A percentile compares a stretch with the other conserved stretches of the same genome.
phyloP scores from a whole-genome alignment of 2,329 filamentous ascomycete species.

The Cladophialophora bantiana region DNA sequence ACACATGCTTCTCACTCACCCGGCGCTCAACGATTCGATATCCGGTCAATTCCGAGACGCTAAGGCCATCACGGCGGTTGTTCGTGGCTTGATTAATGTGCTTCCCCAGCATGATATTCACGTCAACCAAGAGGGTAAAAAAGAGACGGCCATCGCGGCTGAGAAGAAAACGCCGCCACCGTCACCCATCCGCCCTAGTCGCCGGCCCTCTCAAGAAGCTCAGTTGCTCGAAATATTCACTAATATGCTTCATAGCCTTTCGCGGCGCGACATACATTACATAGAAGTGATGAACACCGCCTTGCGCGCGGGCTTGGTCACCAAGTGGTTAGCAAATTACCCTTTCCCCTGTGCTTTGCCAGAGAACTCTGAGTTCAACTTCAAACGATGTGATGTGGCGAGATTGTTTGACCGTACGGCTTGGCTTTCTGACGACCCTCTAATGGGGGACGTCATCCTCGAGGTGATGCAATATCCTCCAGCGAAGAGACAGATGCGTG shows the following conservation, averaged over 20 bases:
- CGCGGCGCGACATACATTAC: slow-evolving; percentile 11
- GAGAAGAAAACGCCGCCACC: slow-evolving; percentile 40
- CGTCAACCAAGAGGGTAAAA: neutral
- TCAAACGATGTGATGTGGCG: slow-evolving; percentile 50
- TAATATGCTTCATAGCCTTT: slow-evolving; percentile 65
- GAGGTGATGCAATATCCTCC: slow-evolving; percentile 48
- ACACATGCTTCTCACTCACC: slow-evolving; percentile 49
- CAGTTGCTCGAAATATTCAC: slow-evolving; percentile 63
- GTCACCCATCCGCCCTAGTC: slow-evolving; percentile 35
- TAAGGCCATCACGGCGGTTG: slow-evolving; percentile 44
- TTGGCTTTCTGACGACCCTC: slow-evolving; percentile 51
- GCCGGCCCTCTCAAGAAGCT: slow-evolving; percentile 51
- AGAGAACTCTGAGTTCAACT: slow-evolving; percentile 53
- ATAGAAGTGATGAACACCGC: slow-evolving; percentile 53
- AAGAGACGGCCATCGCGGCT: slow-evolving; percentile 41
- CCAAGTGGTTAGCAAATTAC: slow-evolving; percentile 76
- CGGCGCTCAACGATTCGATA: slow-evolving; percentile 24
- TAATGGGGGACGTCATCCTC: slow-evolving; percentile 54
- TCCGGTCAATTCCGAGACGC: slow-evolving; percentile 28
- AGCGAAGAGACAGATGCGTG: slow-evolving; percentile 51
- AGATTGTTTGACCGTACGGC: slow-evolving; percentile 48
- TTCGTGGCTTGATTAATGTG: slow-evolving; percentile 37
- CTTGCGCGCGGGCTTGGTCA: slow-evolving; percentile 70
- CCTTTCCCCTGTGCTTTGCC: slow-evolving; percentile 66
- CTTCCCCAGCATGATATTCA: slow-evolving; percentile 32